Evolutionary conservation across 1,139 yeast genomes (phyloP).

Genomic region (Hansenula sp.): DNA sequence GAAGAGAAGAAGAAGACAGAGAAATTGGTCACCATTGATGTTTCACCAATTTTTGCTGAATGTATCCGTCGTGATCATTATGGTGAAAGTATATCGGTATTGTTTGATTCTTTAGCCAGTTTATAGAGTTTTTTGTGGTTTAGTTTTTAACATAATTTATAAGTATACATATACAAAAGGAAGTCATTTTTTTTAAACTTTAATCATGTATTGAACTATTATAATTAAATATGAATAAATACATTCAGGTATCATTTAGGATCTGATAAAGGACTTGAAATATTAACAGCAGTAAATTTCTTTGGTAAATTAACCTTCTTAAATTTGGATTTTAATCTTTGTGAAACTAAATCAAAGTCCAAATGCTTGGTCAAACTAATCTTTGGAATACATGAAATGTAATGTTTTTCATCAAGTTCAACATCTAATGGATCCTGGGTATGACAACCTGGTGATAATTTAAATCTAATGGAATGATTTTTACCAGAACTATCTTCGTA

Average conservation of each 20-base stretch:
- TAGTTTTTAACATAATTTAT: background rate
- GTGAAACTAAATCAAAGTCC: slow-evolving; percentile 86
- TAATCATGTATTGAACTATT: too few relatives aligned
- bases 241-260: slow-evolving; percentile 9
- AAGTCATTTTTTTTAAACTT: background rate
- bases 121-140: too few relatives aligned
- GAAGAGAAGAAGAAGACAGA: slow-evolving; percentile 51
- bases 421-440: slow-evolving; percentile 97
- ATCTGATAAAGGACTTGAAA: slow-evolving; percentile 51
- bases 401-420: slow-evolving; percentile 92
- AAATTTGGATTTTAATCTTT: slow-evolving; percentile 77
- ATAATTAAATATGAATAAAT: background rate
- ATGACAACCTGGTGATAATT: slow-evolving; percentile 96
- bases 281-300: slow-evolving; percentile 85
- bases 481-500: slow-evolving; percentile 77
- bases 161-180: background rate
- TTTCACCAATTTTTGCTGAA: slow-evolving; percentile 93
- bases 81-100: slow-evolving; percentile 91
- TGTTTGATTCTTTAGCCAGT: slow-evolving; percentile 81
- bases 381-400: slow-evolving; percentile 92
- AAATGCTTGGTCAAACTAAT: slow-evolving; percentile 87
- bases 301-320: slow-evolving; percentile 87
- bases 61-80: slow-evolving; percentile 98
- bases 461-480: slow-evolving; percentile 81
- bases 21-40: slow-evolving; percentile 84